Percentiles rank a stretch among this genome's conserved stretches.
Conservation (phyloP, 2,329 filamentous ascomycete genomes). For the Pleurostoma richardsiae region DNA sequence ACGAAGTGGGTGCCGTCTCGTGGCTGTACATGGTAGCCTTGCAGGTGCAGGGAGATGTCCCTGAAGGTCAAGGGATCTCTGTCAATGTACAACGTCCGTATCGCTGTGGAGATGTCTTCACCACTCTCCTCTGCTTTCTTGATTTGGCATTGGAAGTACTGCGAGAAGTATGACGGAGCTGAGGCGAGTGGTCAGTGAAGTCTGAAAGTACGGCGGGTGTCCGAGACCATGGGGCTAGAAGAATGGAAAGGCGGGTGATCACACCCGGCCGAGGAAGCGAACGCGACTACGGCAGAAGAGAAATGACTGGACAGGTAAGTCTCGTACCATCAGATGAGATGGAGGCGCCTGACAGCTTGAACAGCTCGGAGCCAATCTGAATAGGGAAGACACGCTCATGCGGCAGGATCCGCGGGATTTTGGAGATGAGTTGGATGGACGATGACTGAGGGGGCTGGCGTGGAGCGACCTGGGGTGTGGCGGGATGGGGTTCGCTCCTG, state of each 20-base stretch:
- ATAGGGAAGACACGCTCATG: conserved; percentile 71
- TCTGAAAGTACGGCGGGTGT: no score
- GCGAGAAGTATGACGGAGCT: conserved; percentile 96
- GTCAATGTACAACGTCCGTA: conserved; percentile 90
- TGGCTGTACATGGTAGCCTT: conserved; percentile 84
- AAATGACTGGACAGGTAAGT: conserved; percentile 9
- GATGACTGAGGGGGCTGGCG: conserved; percentile 15
- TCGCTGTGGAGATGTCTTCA: conserved; percentile 38
- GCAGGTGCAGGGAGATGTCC: conserved; percentile 85
- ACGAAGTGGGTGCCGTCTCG: conserved; percentile 84
- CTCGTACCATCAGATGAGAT: conserved; percentile 65
- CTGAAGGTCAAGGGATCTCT: conserved; percentile 84
- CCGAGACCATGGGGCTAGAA: no score
- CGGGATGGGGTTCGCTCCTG: no score
- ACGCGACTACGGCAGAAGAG: not conserved
- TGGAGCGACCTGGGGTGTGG: no score
- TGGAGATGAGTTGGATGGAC: conserved; percentile 26
- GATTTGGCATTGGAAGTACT: conserved; percentile 85
- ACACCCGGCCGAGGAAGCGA: no score
- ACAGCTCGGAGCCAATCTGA: conserved; percentile 67
- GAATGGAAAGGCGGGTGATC: no score
- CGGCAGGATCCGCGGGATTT: conserved; percentile 56
- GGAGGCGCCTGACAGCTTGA: conserved; percentile 68
- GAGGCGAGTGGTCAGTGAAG: not conserved
- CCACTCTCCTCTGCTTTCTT: conserved; percentile 55